Conservation (phyloP, 2,329 filamentous ascomycete genomes). For the Fusarium marasasianum region DNA sequence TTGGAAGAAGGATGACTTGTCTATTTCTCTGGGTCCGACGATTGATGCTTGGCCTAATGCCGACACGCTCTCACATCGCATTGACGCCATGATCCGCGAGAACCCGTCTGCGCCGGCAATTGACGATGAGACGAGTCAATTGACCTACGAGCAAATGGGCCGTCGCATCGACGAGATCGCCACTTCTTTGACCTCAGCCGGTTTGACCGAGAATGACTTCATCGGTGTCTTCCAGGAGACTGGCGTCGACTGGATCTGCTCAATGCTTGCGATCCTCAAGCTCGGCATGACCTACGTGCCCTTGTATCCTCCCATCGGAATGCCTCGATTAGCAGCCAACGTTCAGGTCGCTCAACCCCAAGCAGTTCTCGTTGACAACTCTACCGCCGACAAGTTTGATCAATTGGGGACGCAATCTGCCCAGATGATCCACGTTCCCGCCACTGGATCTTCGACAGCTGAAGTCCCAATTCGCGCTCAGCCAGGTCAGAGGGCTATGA, state of each 20-base stretch:
- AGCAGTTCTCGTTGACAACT: constrained; percentile 1
- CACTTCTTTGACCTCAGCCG: neutral
- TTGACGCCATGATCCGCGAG: neutral
- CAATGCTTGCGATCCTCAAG: constrained; percentile 7
- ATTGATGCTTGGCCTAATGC: neutral
- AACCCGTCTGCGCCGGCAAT: neutral
- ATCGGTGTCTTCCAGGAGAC: constrained; percentile 8
- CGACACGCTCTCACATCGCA: neutral
- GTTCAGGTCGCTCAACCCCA: constrained; percentile 2
- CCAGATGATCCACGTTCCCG: neutral
- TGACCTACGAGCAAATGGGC: neutral
- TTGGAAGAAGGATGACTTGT: neutral
- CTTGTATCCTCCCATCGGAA: neutral
- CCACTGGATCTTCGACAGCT: neutral
- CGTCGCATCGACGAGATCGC: neutral
- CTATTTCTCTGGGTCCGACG: neutral
- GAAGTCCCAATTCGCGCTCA: neutral
- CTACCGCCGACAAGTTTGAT: neutral
- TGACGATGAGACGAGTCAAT: neutral
- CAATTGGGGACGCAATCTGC: neutral
- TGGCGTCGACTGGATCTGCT: neutral
- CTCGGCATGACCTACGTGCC: constrained; percentile 12
- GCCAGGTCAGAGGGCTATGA: neutral
- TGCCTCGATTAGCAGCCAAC: neutral
- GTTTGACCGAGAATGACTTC: neutral